Evolutionary conservation across 78 protist species (phyloP).

Genomic region (Cyanophora paradoxa): DNA sequence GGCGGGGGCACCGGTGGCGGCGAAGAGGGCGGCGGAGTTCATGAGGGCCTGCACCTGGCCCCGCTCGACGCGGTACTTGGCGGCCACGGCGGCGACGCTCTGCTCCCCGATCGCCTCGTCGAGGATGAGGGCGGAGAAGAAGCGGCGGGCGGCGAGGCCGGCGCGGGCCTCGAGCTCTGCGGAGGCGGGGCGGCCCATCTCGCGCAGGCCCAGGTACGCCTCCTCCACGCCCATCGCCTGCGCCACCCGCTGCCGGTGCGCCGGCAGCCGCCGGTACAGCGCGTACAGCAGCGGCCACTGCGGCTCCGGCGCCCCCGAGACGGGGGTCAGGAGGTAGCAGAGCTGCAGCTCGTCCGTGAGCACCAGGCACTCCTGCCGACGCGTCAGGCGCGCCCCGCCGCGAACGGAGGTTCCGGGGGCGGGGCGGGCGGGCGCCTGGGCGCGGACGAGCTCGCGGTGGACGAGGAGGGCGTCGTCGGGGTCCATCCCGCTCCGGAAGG

Average conservation of each 20-base stretch:
- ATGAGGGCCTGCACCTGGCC: too few species aligned
- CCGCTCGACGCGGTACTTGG: too few species aligned
- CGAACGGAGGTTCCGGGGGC: too few species aligned
- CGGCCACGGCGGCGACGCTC: too few species aligned
- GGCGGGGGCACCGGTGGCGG: too few species aligned
- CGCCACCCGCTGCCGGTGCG: not conserved
- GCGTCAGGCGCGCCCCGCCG: not conserved
- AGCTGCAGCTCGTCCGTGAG: slow-evolving; percentile 4
- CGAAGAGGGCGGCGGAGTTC: too few species aligned
- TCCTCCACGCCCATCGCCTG: not conserved
- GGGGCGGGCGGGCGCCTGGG: too few species aligned
- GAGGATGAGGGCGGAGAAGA: too few species aligned
- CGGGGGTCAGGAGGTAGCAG: slow-evolving; percentile 1
- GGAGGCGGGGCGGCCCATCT: too few species aligned
- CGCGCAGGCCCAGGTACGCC: not conserved
- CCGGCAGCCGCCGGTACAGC: not conserved
- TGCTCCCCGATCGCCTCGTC: too few species aligned
- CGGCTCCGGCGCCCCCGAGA: not conserved
- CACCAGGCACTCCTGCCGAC: not conserved
- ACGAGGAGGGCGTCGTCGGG: slow-evolving; percentile 4
- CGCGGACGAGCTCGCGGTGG: not conserved
- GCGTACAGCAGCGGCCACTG: not conserved
- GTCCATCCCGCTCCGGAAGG: not conserved
- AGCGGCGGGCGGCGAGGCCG: too few species aligned
- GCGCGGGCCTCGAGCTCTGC: too few species aligned